These are phyloP conservation scores for Acanthamoeba quina DNA, from an alignment of 208 protist genomes.

Conservation along the genomic window DNA sequence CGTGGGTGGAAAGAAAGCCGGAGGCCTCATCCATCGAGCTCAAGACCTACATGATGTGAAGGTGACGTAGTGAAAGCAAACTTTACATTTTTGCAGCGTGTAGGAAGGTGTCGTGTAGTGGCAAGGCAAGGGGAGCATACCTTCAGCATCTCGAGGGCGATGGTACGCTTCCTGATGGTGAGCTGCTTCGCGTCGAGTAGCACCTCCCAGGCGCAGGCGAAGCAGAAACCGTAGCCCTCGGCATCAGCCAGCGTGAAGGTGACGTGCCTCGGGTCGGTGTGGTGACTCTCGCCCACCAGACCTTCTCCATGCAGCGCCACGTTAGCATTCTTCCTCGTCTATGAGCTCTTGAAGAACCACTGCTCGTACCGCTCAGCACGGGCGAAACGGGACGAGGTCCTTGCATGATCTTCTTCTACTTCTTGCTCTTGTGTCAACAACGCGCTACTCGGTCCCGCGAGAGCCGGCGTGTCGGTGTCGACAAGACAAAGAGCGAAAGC, in stretches of 20 bases:
- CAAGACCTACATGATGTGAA: not conserved
- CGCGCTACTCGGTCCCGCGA: too few species aligned
- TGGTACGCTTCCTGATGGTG: not conserved
- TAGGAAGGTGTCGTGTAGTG: not conserved
- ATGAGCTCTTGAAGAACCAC: too few species aligned
- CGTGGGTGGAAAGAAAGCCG: not conserved
- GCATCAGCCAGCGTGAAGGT: not conserved
- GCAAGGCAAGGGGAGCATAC: not conserved
- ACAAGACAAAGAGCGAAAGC: too few species aligned
- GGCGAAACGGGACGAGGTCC: too few species aligned
- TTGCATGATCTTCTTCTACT: too few species aligned
- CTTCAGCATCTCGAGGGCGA: slow-evolving; percentile 6
- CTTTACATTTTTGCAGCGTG: not conserved
- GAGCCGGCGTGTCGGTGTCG: too few species aligned
- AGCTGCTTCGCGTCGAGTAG: not conserved
- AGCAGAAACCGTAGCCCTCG: slow-evolving; percentile 21
- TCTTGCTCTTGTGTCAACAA: too few species aligned
- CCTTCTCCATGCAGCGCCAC: not conserved
- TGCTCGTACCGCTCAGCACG: too few species aligned
- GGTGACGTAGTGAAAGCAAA: too few species aligned
- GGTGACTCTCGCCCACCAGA: not conserved
- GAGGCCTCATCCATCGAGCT: not conserved
- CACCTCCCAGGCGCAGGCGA: slow-evolving; percentile 16
- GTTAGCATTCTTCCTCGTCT: too few species aligned
- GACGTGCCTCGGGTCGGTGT: not conserved